Base-by-base conservation (phyloP, 2,329 filamentous ascomycete species). In the Beauveria australis region DNA sequence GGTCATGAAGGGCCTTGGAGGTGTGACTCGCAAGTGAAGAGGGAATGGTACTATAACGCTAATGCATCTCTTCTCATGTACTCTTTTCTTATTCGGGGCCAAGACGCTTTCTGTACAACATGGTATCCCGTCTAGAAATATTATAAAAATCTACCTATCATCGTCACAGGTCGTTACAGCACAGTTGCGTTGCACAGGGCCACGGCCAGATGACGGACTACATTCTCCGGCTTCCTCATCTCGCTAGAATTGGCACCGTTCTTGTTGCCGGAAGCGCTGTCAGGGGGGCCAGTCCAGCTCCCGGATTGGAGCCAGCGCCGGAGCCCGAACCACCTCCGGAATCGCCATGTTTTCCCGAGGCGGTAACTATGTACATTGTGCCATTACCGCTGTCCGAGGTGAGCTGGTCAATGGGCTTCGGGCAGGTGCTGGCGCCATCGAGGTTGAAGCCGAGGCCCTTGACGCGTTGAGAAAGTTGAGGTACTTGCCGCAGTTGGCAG, bases 311-410 rank as follows among this genome's bases (percentile, higher is more conserved):
- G 4, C 41, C 26, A 0, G 53, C 22, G 9, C 41, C 53, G 3
- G 41, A 33, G 12, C 18, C 46, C 3, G 53, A 47, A 16, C 6
- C 41, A 28, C 53, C 46, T 8, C 41, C 53, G 2, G 44, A 57
- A 18, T 51, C 55, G 18, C 55, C 37, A 43, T 52, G 37, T 33
- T 55, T 47, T 18, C 40, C 46, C 28, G 67, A 71, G 48, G 73
- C 74, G 0, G 71, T 71, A 49, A 75, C 73, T 1, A 72, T 74
- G 56, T 70, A 75, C 7, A 70, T 63, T 9, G 67, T 48, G 57
- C 64, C 46, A 60, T 71, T 59, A 53, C 59, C 67, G 10, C 63
- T 63, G 52, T 74, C 71, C 73, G 52, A 67, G 72, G 62, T 53
- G 48, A 63, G 64, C 60, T 71, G 59, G 28, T 68, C 62, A 10